phyloP scores from a whole-genome alignment of 495 filamentous ascomycete species.

The Aspergillus heteromorphus region DNA sequence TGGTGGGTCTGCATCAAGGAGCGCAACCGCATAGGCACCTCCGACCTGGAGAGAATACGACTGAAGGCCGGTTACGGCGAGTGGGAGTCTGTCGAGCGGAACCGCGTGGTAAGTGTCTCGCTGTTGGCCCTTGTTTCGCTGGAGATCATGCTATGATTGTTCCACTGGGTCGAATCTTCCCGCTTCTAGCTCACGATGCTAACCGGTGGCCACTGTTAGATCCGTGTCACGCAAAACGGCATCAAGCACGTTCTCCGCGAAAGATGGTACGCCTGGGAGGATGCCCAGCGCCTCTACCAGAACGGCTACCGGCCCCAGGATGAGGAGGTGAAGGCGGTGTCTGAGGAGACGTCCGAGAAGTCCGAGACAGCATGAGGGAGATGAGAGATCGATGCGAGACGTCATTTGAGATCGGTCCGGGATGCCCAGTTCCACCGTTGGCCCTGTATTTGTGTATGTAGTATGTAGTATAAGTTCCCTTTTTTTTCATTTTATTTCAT shows the following conservation, averaged over 20 bases:
- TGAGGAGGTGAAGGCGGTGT: conserved; percentile 1
- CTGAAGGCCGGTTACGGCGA: conserved; percentile 64
- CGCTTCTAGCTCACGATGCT: conserved; percentile 3
- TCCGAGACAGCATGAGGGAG: not conserved
- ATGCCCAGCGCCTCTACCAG: conserved; percentile 66
- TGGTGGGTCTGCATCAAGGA: conserved; percentile 97
- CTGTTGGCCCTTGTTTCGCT: not conserved
- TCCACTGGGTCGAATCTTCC: not conserved
- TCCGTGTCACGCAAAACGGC: conserved; percentile 62
- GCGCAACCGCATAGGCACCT: conserved; percentile 82
- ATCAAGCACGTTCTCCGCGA: conserved; percentile 86
- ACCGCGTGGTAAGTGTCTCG: conserved; percentile 51
- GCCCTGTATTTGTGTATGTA: conserved; percentile 4
- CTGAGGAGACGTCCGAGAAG: no score
- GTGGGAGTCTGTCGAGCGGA: conserved; percentile 53
- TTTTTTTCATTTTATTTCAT: not conserved
- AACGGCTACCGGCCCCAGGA: conserved; percentile 43
- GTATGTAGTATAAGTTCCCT: not conserved
- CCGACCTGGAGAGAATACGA: conserved; percentile 57
- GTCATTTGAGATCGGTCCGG: not conserved
- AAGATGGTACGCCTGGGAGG: conserved; percentile 84
- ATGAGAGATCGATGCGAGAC: not conserved
- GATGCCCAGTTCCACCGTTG: not conserved
- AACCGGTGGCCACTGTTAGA: conserved; percentile 38
- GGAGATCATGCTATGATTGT: not conserved